Evolutionary conservation across 306 rosid genomes (phyloP).

Genomic region (Gillenia trifoliata): DNA sequence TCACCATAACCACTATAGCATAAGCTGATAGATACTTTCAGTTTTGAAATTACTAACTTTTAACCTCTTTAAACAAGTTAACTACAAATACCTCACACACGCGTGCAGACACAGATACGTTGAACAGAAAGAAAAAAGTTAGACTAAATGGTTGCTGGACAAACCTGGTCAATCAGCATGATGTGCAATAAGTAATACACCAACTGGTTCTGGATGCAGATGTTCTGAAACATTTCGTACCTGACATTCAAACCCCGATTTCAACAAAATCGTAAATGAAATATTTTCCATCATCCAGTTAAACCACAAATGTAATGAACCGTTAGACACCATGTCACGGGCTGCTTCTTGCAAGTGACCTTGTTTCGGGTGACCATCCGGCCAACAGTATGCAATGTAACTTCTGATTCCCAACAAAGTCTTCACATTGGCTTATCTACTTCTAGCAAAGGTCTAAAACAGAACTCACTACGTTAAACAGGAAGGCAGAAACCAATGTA

Average conservation of each 20-base stretch:
- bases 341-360: slow-evolving; percentile 97
- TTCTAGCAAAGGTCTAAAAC: no score
- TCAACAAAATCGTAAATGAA: neutral
- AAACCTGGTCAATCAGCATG: slow-evolving; percentile 96
- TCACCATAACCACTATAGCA: slow-evolving; percentile 7
- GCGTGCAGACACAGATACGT: neutral
- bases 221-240: slow-evolving; percentile 63
- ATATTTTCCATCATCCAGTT: slow-evolving; percentile 10
- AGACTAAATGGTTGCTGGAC: neutral
- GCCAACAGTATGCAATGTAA: slow-evolving; percentile 71
- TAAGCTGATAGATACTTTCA: slow-evolving; percentile 14
- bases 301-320: neutral
- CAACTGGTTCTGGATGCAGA: slow-evolving; percentile 59
- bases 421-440: no score
- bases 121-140: neutral
- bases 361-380: slow-evolving; percentile 71
- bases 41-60: neutral
- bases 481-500: slow-evolving; percentile 4
- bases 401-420: slow-evolving; percentile 84
- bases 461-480: slow-evolving; percentile 5
- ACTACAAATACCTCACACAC: neutral
- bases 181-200: slow-evolving; percentile 79
- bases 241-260: slow-evolving; percentile 33
- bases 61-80: slow-evolving; percentile 9
- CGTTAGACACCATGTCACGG: slow-evolving; percentile 59